Base-by-base conservation (phyloP, 140 eudicot genomes). In the Oenanthe javanica region DNA sequence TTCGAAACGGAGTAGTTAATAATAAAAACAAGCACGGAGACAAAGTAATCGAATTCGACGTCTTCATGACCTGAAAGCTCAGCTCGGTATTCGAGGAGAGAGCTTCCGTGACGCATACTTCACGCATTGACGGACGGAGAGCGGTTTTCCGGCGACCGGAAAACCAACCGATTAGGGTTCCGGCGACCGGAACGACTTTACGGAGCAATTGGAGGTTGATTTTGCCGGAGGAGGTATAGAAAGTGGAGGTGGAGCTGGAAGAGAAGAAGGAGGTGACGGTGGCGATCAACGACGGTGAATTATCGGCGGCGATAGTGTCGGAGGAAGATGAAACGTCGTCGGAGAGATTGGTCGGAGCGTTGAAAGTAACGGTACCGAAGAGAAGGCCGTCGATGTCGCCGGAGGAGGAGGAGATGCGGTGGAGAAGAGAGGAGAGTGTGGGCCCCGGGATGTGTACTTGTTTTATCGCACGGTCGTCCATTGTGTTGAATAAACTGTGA, bases 371-470 rank as follows among this genome's bases (percentile, higher is more conserved):
- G 82, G 83, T 86, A 90, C 97, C 97, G 82, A 89, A 93, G 82
- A 93, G 94, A 45, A 89, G 88, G 83, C 97, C 97, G 88, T 91
- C 96, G 83, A 88, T 45, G 85, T 91, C 96, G 61, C 90, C 96
- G 83, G 91, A 47, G 61, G 98, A 52, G 67, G 97, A 76, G 84
- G 94, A 87, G 83, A 87, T 73, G 77, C 96, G 96, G 72, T 92
- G 92, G 91, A 94, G 82, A 69, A 94, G 83, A 83, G 96, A 87
- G 85, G 98, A 92, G 3, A 94, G 84, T 23, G 95, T 89, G 72
- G 98, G 89, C 72, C 98, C 98, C 10, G 97, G 85, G 85, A 94
- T 89, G 61, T 91, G 92, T 67, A 92, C 85, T 85, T 94, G 86
- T 77, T 86, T 79, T 11, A 92, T 76, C 15, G 91, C 85, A 79